Percentiles rank a stretch among this genome's conserved stretches.
Evolutionary conservation across 1,284 basidiomycete species (phyloP).

Genomic region (Macrocystidia cucumis): DNA sequence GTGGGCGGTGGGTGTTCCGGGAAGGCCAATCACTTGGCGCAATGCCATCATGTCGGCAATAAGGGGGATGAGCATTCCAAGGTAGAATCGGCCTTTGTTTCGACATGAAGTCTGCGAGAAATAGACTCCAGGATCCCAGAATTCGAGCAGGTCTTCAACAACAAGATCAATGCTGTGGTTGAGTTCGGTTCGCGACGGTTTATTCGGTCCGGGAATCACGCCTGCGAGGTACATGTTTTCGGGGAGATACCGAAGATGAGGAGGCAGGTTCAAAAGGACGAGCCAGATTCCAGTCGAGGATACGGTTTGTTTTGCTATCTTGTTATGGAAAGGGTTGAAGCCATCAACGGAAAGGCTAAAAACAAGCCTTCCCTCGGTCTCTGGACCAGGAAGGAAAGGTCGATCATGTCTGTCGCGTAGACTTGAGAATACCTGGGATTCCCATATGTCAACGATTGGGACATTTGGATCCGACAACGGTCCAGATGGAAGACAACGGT

Average conservation of each 20-base stretch:
- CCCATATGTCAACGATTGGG: conserved; percentile 15
- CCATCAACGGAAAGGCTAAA: conserved; percentile 16
- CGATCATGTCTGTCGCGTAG: conserved; percentile 11
- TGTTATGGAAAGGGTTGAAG: conserved; percentile 19
- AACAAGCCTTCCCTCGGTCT: conserved; percentile 9
- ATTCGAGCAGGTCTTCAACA: conserved; percentile 12
- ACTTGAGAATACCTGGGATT: conserved; percentile 8
- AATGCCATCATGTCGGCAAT: conserved; percentile 13
- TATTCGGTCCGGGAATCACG: conserved; percentile 14
- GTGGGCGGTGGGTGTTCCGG: conserved; percentile 6
- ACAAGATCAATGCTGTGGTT: conserved; percentile 13
- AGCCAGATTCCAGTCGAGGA: conserved; percentile 14
- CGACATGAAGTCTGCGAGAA: conserved; percentile 12
- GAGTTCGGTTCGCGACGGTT: conserved; percentile 11
- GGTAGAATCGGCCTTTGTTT: conserved; percentile 5
- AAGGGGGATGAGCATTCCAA: conserved; percentile 12
- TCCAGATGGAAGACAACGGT: conserved; percentile 5
- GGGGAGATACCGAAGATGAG: conserved; percentile 13
- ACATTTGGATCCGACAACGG: background rate
- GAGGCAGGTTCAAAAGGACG: conserved; percentile 16
- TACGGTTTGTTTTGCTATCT: conserved; percentile 12
- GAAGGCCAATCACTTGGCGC: conserved; percentile 9
- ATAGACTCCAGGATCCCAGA: conserved; percentile 16
- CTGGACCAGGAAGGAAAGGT: conserved; percentile 9
- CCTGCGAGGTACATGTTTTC: conserved; percentile 17